A percentile compares a stretch with the other conserved stretches of the same genome.
These are phyloP conservation scores for Amanita phalloides DNA, from an alignment of 768 basidiomycete species.

Conservation along the genomic window DNA sequence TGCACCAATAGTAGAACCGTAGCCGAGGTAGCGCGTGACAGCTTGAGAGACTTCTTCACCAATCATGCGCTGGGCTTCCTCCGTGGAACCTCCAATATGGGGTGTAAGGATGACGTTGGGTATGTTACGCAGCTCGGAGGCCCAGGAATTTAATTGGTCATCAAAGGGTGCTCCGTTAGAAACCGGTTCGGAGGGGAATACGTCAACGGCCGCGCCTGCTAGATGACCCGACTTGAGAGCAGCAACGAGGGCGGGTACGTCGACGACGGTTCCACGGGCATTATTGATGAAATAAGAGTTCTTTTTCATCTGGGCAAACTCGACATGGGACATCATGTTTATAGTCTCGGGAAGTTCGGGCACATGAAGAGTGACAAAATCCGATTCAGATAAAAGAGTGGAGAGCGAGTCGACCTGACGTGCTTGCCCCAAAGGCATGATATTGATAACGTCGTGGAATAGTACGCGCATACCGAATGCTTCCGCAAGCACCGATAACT, in stretches of 20 bases:
- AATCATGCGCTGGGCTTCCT: conserved; percentile 96
- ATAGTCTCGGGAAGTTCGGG: conserved; percentile 94
- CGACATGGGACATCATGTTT: conserved; percentile 75
- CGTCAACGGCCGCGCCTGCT: conserved; percentile 84
- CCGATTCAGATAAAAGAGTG: conserved; percentile 65
- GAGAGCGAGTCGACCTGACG: conserved; percentile 78
- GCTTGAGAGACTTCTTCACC: conserved; percentile 89
- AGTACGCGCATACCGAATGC: conserved; percentile 92
- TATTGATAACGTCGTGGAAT: conserved; percentile 90
- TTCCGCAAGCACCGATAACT: conserved; percentile 94
- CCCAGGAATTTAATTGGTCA: conserved; percentile 81
- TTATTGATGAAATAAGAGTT: conserved; percentile 97
- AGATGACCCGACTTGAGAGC: conserved; percentile 81
- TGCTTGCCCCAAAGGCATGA: conserved; percentile 96
- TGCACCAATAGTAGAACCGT: conserved; percentile 81
- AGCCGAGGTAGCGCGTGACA: conserved; percentile 82
- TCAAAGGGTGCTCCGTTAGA: conserved; percentile 87
- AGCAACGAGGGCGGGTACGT: conserved; percentile 81
- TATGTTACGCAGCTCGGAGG: conserved; percentile 58
- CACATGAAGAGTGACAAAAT: conserved; percentile 94
- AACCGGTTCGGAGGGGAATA: conserved; percentile 90
- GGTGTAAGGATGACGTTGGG: conserved; percentile 96
- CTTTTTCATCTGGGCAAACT: conserved; percentile 88
- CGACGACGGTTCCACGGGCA: conserved; percentile 90
- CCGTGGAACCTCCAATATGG: conserved; percentile 98